A percentile compares a stretch with the other conserved stretches of the same genome.
phyloP scores from a whole-genome alignment of 1,284 basidiomycete genomes.

The Cryptococcus amylolentus region DNA sequence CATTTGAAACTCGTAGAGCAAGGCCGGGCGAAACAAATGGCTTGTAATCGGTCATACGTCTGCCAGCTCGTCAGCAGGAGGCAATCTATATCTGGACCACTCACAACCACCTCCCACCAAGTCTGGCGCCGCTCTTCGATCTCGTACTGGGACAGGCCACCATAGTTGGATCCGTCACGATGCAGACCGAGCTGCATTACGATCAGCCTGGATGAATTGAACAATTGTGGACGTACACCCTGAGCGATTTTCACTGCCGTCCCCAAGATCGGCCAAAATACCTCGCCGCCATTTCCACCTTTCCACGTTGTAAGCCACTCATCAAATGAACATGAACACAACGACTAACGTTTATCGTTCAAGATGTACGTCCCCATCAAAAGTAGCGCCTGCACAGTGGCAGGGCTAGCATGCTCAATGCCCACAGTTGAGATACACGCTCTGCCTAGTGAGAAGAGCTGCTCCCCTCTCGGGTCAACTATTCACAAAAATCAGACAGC shows the following conservation, averaged over 20 bases:
- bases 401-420: slow-evolving; percentile 40
- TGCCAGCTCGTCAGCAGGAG: slow-evolving; percentile 4
- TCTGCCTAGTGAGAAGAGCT: slow-evolving; percentile 41
- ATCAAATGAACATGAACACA: not conserved
- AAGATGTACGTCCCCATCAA: slow-evolving; percentile 46
- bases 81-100: not conserved
- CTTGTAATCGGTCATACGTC: slow-evolving; percentile 46
- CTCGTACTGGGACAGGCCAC: slow-evolving; percentile 42
- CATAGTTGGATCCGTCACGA: slow-evolving; percentile 44
- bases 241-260: slow-evolving; percentile 40
- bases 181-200: slow-evolving; percentile 41
- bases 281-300: slow-evolving; percentile 45
- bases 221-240: slow-evolving; percentile 23
- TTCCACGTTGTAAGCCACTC: not conserved
- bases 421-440: slow-evolving; percentile 41
- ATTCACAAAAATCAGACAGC: not conserved
- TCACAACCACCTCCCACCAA: slow-evolving; percentile 47
- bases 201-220: slow-evolving; percentile 4
- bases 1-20: slow-evolving; percentile 34
- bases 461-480: slow-evolving; percentile 38
- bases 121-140: slow-evolving; percentile 43
- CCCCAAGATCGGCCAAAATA: slow-evolving; percentile 49
- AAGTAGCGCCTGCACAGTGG: slow-evolving; percentile 46
- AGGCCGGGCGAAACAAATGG: slow-evolving; percentile 46
- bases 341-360: slow-evolving; percentile 38